Evolutionary conservation across 2,329 filamentous ascomycete genomes (phyloP), one percentile per base, ranked within the genome.

Genomic region (Phaeoacremonium minimum): DNA sequence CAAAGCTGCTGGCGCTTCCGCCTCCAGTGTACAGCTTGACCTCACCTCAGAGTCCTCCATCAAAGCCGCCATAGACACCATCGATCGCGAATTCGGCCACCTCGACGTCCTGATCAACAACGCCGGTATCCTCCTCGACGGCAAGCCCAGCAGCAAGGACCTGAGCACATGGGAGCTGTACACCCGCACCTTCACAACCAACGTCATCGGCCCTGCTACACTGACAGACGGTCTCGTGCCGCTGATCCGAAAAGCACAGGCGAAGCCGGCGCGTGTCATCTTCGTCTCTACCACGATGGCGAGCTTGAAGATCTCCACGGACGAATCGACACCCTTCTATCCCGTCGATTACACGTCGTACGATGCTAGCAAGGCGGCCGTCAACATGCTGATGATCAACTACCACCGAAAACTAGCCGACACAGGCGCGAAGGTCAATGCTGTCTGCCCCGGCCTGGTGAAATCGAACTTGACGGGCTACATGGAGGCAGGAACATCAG

Each of bases 351-450:
- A 50, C 32, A 59, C 53, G 20, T 47, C 51, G 1, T 69, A 70
- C 36, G 48, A 60, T 11, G 43, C 50, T 5, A 66, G 60, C 47
- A 70, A 70, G 42, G 60, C 64, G 2, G 66, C 64, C 0, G 16
- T 68, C 8, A 64, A 69, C 18, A 65, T 66, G 56, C 44, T 69
- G 4, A 50, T 48, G 19, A 14, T 58, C 4, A 54, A 58, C 32
- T 66, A 58, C 32, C 51, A 48, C 2, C 44, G 53, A 1, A 48
- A 53, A 9, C 20, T 67, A 26, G 45, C 52, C 5, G 49, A 50
- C 15, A 32, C 43, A 4, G 53, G 51, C 7, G 60, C 51, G 14
- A 55, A 52, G 36, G 55, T 61, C 29, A 66, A 64, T 34, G 39
- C 47, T 4, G 55, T 53, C 7, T 66, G 61, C 28, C 63, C 64